A percentile compares a stretch with the other conserved stretches of the same genome.
Evolutionary conservation across 2,329 filamentous ascomycete species (phyloP).

Genomic region (Trichoderma sp.): DNA sequence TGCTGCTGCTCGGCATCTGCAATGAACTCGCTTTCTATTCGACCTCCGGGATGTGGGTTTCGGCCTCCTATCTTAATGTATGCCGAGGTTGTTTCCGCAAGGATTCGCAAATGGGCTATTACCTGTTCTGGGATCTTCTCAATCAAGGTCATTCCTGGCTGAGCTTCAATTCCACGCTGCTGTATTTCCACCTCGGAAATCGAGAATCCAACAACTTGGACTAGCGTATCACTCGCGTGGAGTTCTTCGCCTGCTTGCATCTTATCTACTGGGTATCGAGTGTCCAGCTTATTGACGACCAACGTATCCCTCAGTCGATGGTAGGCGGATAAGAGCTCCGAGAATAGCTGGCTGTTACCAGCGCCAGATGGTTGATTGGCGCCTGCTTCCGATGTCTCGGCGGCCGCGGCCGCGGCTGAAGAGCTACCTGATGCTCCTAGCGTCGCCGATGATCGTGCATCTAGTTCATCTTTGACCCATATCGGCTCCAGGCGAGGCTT

Average conservation of each 20-base stretch:
- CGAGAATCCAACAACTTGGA: constrained; percentile 72
- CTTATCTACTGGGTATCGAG: constrained; percentile 37
- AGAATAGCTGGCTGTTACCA: constrained; percentile 31
- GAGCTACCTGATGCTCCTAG: constrained; percentile 44
- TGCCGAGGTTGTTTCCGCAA: constrained; percentile 83
- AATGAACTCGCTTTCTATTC: constrained; percentile 64
- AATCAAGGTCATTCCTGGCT: constrained; percentile 71
- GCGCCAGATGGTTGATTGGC: constrained; percentile 22
- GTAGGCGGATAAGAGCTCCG: constrained; percentile 61
- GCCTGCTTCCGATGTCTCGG: constrained; percentile 28
- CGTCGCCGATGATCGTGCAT: constrained; percentile 30
- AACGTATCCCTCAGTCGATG: constrained; percentile 59
- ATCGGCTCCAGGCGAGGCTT: constrained; percentile 38
- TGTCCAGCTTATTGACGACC: constrained; percentile 51
- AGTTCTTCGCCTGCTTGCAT: constrained; percentile 44
- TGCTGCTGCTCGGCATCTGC: constrained; percentile 70
- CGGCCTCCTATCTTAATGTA: constrained; percentile 77
- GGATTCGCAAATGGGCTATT: constrained; percentile 80
- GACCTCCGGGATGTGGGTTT: constrained; percentile 57
- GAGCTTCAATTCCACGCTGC: constrained; percentile 77
- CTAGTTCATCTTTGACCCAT: constrained; percentile 42
- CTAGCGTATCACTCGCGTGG: constrained; percentile 57
- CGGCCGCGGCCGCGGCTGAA: constrained; percentile 36
- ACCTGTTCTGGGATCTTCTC: constrained; percentile 81
- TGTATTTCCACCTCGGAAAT: constrained; percentile 89